Percentiles rank a stretch among this genome's conserved stretches.
These are phyloP conservation scores for Colletotrichum noveboracense DNA, from an alignment of 2,329 filamentous ascomycete genomes.

Conservation along the genomic window DNA sequence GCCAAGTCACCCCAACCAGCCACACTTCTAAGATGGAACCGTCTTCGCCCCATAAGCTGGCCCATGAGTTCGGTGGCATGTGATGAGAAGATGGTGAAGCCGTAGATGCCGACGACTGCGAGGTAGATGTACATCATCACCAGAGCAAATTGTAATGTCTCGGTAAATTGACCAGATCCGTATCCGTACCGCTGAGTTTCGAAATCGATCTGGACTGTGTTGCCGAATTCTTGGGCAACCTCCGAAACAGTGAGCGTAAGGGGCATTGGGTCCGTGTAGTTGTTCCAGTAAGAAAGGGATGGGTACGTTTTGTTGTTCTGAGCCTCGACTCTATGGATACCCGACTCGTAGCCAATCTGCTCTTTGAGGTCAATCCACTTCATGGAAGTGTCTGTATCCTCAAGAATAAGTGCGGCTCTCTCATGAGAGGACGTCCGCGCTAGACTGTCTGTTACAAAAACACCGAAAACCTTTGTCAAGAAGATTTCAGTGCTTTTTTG, in stretches of 20 bases:
- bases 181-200: neutral
- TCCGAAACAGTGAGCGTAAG: neutral
- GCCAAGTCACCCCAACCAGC: neutral
- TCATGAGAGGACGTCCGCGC: neutral
- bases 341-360: neutral
- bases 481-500: neutral
- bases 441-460: neutral
- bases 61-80: neutral
- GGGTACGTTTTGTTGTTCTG: neutral
- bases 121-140: slow-evolving; percentile 2
- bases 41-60: neutral
- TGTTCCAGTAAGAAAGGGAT: neutral
- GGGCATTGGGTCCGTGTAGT: neutral
- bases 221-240: neutral
- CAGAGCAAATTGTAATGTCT: neutral
- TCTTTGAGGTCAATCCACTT: neutral
- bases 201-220: neutral
- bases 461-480: neutral
- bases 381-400: neutral
- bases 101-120: neutral
- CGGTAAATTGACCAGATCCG: neutral
- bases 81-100: neutral
- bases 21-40: neutral
- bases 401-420: neutral
- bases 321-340: neutral